Conservation (phyloP, 805 yeast species). For the Yarrowia osloensis region DNA sequence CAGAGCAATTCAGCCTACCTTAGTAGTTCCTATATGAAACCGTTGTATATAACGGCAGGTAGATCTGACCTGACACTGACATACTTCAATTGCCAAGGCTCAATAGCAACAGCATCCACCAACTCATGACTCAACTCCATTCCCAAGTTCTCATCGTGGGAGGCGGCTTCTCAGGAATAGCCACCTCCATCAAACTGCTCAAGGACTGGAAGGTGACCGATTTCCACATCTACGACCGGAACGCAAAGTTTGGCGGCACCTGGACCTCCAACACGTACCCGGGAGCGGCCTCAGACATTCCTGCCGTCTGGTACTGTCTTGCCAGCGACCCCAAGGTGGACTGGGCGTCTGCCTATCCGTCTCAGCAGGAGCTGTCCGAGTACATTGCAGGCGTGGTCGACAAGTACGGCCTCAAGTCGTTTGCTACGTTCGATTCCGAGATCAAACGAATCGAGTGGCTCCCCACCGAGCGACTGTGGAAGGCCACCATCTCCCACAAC, state of each 20-base stretch:
- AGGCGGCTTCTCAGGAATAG: slow-evolving; percentile 27
- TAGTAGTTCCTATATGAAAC: neutral
- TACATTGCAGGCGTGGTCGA: slow-evolving; percentile 32
- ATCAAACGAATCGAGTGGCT: slow-evolving; percentile 33
- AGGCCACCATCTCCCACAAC: slow-evolving; percentile 13
- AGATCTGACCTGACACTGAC: too few species aligned
- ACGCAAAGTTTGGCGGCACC: slow-evolving; percentile 35
- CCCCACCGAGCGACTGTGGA: slow-evolving; percentile 27
- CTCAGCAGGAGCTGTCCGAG: slow-evolving; percentile 32
- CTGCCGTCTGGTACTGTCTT: slow-evolving; percentile 35
- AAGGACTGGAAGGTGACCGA: slow-evolving; percentile 30
- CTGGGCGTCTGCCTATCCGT: slow-evolving; percentile 32
- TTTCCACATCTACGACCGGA: slow-evolving; percentile 32
- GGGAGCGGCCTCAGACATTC: slow-evolving; percentile 35
- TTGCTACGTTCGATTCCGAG: slow-evolving; percentile 26
- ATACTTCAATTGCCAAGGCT: too few species aligned
- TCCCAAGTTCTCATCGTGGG: slow-evolving; percentile 23
- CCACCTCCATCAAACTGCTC: slow-evolving; percentile 21
- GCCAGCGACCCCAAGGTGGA: slow-evolving; percentile 35
- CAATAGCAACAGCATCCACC: neutral
- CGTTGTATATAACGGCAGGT: neutral
- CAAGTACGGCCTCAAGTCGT: slow-evolving; percentile 24
- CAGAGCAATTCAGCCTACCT: neutral
- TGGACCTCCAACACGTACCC: slow-evolving; percentile 37
- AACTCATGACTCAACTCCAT: neutral